Conservation (phyloP, 1,284 basidiomycete genomes). For the Mycena sp. region DNA sequence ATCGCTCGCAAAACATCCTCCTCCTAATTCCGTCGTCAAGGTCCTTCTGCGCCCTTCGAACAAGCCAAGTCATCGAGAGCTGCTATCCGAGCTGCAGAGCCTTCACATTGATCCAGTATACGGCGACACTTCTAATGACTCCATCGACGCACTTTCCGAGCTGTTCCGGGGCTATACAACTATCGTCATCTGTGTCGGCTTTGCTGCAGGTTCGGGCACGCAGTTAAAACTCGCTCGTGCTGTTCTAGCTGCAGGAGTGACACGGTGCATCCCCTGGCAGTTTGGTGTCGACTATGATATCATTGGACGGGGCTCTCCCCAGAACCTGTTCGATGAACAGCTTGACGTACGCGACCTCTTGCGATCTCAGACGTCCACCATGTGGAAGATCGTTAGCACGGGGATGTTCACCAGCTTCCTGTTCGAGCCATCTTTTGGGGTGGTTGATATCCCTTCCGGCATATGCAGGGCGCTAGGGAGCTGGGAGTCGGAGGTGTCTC, state of each 20-base stretch:
- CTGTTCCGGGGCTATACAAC: conserved; percentile 36
- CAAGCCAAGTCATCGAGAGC: conserved; percentile 18
- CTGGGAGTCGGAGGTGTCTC: conserved; percentile 41
- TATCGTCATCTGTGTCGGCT: conserved; percentile 39
- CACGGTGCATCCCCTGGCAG: conserved; percentile 47
- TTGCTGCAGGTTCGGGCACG: conserved; percentile 37
- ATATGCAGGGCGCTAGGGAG: conserved; percentile 41
- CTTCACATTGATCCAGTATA: conserved; percentile 27
- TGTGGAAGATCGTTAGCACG: conserved; percentile 47
- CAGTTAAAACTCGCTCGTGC: conserved; percentile 41
- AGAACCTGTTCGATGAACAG: conserved; percentile 47
- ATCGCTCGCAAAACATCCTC: conserved; percentile 24
- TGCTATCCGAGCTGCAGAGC: conserved; percentile 18
- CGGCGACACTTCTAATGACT: conserved; percentile 29
- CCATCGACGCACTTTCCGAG: conserved; percentile 24
- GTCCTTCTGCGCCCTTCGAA: conserved; percentile 33
- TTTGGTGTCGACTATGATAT: conserved; percentile 49
- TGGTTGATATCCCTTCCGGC: conserved; percentile 33
- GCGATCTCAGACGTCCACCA: conserved; percentile 34
- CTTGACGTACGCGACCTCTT: conserved; percentile 45
- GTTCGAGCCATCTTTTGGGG: conserved; percentile 41
- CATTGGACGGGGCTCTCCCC: conserved; percentile 42
- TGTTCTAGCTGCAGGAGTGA: conserved; percentile 36
- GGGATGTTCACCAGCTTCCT: conserved; percentile 47
- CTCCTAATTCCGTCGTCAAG: conserved; percentile 14